Base-by-base conservation (phyloP, 805 yeast genomes). In the Wickerhamomyces bisporus region DNA sequence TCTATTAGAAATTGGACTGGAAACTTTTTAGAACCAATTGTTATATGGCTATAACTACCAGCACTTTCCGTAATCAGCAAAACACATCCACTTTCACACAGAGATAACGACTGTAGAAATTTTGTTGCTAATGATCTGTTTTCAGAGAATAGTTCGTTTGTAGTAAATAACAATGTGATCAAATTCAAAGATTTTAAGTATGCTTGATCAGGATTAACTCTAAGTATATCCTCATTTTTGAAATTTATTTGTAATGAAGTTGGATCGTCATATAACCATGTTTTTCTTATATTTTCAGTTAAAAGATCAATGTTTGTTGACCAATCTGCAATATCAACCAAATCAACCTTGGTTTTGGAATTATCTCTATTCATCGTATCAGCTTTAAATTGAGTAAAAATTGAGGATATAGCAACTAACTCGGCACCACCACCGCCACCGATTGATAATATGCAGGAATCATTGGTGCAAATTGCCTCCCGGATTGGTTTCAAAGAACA, bases 401-500 rank as follows among this genome's bases (percentile, higher is more conserved):
- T 63, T 14, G 88, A 70, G 1, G 77, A 75, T 30, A 86, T 52
- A 0, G 75, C 74, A 24, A 78, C 76, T 18, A 86, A 60, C 55
- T 87, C 96, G 2, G 87, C 85, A 5, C 91, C 86, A 0, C 96
- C 96, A 26, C 96, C 96, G 18, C 94, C 96, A 15, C 96, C 96
- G 26, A 88, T 68, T 49, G 81, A 75, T 26, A 86, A 56, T 0
- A 80, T 73, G 6, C 68, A 58, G 4, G 62, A 52, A 13, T 57
- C 50, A 6, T 51, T 52, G 2, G 44, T 15, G 5, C 47, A 34
- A n/a, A 75, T 51, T 17, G 70, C 27, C 3, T 61, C 55, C 30
- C 59, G 53, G 9, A 78, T 57, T 4, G 69, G 69, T 5, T 57
- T 60, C 21, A 81, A 61, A 12, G 73, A 64, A 1, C 77, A 66